phyloP scores from a whole-genome alignment of 306 rosid genomes.

The Hippophae rhamnoides region DNA sequence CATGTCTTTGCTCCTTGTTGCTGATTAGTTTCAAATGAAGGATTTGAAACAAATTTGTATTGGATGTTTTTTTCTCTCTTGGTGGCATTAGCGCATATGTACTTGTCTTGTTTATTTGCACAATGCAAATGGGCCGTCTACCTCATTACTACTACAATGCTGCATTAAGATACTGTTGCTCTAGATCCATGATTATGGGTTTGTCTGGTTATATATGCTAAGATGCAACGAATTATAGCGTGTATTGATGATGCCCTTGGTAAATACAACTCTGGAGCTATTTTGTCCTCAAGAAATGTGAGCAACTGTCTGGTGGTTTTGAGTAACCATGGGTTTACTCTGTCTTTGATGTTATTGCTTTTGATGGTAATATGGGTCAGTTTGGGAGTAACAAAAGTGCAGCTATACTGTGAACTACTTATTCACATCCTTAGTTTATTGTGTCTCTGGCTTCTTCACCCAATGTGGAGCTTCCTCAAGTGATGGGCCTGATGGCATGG shows the following conservation, averaged over 20 bases:
- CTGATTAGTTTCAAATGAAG: slow-evolving; percentile 19
- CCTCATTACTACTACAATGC: slow-evolving; percentile 5
- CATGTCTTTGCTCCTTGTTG: slow-evolving; percentile 15
- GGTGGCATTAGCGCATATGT: slow-evolving; percentile 15
- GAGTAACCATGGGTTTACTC: slow-evolving; percentile 19
- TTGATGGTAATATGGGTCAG: slow-evolving; percentile 16
- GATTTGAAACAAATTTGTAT: slow-evolving; percentile 1
- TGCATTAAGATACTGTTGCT: slow-evolving; percentile 19
- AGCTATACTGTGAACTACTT: slow-evolving; percentile 28
- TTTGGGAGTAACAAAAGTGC: slow-evolving; percentile 33
- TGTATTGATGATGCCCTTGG: slow-evolving; percentile 24
- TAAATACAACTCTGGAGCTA: slow-evolving; percentile 12
- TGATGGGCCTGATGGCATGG: slow-evolving; percentile 21
- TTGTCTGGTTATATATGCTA: slow-evolving; percentile 13
- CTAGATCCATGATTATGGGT: slow-evolving; percentile 13
- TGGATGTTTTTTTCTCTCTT: slow-evolving; percentile 8
- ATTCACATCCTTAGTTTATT: slow-evolving; percentile 17
- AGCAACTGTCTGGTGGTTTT: background rate
- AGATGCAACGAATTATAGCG: slow-evolving; percentile 10
- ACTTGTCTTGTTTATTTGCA: slow-evolving; percentile 21
- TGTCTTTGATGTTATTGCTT: slow-evolving; percentile 14
- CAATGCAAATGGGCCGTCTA: slow-evolving; percentile 18
- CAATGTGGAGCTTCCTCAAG: slow-evolving; percentile 36
- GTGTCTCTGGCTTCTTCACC: slow-evolving; percentile 9
- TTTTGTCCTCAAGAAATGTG: slow-evolving; percentile 4